A percentile compares a stretch with the other conserved stretches of the same genome.
phyloP scores from a whole-genome alignment of 352 stramenopile genomes.

The Globisporangium polare region DNA sequence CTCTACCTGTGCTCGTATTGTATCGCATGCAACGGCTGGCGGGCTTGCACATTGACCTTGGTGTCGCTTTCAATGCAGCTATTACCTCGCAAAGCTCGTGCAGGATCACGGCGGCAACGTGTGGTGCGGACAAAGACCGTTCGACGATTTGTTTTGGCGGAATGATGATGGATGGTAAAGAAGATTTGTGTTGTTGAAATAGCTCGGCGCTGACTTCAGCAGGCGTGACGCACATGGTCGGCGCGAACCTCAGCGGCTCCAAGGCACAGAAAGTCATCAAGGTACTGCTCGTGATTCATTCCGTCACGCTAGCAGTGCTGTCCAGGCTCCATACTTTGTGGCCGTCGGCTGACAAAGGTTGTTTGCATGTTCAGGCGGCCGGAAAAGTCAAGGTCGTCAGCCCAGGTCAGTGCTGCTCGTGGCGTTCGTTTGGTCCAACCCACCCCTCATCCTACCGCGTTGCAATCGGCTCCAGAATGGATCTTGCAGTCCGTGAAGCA shows the following conservation, averaged over 20 bases:
- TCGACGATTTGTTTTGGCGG: constrained; percentile 2
- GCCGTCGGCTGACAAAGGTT: neutral
- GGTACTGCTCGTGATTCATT: constrained; percentile 21
- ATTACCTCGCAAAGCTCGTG: constrained; percentile 79
- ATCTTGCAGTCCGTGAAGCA: constrained; percentile 70
- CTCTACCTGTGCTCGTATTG: neutral
- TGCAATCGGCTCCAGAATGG: constrained; percentile 41
- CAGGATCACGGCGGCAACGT: constrained; percentile 70
- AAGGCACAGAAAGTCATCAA: constrained; percentile 74
- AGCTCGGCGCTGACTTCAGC: constrained; percentile 38
- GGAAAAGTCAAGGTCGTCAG: constrained; percentile 66
- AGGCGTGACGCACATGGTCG: constrained; percentile 81
- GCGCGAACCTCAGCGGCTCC: constrained; percentile 64
- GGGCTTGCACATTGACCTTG: too few species aligned
- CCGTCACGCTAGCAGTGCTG: neutral
- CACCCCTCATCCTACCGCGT: too few species aligned
- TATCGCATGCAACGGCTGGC: neutral
- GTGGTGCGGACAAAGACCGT: constrained; percentile 26
- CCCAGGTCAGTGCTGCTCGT: constrained; percentile 29
- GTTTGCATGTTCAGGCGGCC: constrained; percentile 25
- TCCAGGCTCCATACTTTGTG: neutral
- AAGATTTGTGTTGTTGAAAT: constrained; percentile 7
- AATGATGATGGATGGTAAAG: too few species aligned
- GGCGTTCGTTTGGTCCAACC: neutral
- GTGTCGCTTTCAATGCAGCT: constrained; percentile 27